phyloP scores from a whole-genome alignment of 2,329 filamentous ascomycete genomes.

The Venturia pyrina region DNA sequence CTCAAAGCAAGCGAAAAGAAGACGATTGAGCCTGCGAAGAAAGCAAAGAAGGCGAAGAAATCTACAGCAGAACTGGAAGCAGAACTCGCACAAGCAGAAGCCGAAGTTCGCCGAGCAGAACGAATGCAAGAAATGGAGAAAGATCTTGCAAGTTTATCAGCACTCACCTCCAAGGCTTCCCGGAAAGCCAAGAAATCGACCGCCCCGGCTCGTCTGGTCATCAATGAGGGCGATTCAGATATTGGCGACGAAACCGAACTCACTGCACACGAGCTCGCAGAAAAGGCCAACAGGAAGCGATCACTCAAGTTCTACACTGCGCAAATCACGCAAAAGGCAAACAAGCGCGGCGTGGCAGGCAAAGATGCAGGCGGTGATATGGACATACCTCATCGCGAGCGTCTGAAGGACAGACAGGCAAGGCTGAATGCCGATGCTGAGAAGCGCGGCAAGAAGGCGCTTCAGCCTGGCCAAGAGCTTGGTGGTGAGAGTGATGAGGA shows the following conservation, averaged over 20 bases:
- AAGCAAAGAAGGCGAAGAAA: conserved; percentile 32
- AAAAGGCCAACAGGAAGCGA: conserved; percentile 86
- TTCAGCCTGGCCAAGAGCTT: conserved; percentile 51
- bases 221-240: conserved; percentile 63
- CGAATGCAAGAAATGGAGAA: conserved; percentile 52
- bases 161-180: conserved; percentile 42
- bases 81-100: conserved; percentile 43
- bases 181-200: conserved; percentile 40
- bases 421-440: conserved; percentile 84
- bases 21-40: conserved; percentile 18
- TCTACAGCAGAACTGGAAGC: conserved; percentile 40
- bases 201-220: conserved; percentile 18
- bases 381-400: conserved; percentile 81
- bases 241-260: conserved; percentile 84
- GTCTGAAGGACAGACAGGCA: conserved; percentile 73
- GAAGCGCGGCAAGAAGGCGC: conserved; percentile 60
- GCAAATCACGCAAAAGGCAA: conserved; percentile 90
- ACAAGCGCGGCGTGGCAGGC: conserved; percentile 66
- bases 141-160: conserved; percentile 61
- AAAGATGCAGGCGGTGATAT: conserved; percentile 68
- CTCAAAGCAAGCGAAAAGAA: neutral
- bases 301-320: conserved; percentile 95
- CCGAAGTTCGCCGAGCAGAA: conserved; percentile 43
- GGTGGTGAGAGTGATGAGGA: conserved; percentile 62
- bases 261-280: conserved; percentile 66